phyloP scores from a whole-genome alignment of 768 basidiomycete genomes.

The Holtermannia corniformis region DNA sequence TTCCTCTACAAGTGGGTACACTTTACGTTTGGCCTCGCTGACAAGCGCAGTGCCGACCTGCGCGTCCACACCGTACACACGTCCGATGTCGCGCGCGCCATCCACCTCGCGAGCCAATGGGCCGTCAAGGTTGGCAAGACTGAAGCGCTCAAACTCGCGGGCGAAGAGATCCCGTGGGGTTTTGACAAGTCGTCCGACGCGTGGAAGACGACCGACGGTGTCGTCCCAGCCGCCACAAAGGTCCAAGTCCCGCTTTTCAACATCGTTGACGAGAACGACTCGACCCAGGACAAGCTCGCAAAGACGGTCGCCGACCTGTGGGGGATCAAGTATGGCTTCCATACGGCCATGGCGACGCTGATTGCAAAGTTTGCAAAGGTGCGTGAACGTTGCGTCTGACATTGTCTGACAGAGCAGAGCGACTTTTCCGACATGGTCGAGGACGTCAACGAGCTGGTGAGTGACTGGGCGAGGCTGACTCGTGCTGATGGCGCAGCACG shows the following conservation, averaged over 20 bases:
- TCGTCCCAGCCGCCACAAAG: slow-evolving; percentile 19
- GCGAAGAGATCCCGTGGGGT: slow-evolving; percentile 15
- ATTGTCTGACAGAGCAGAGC: slow-evolving; percentile 4
- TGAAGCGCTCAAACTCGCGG: slow-evolving; percentile 5
- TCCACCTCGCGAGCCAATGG: slow-evolving; percentile 17
- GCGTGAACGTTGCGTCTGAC: background rate
- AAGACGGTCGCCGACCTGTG: slow-evolving; percentile 29
- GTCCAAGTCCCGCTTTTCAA: slow-evolving; percentile 35
- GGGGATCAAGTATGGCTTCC: slow-evolving; percentile 38
- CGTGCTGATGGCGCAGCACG: slow-evolving; percentile 19
- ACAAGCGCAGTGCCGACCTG: slow-evolving; percentile 24
- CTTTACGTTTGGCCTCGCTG: background rate
- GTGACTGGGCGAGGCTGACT: slow-evolving; percentile 3
- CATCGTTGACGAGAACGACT: slow-evolving; percentile 32
- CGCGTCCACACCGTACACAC: slow-evolving; percentile 36
- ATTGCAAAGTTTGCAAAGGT: slow-evolving; percentile 38
- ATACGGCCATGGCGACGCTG: slow-evolving; percentile 24
- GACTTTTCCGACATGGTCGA: slow-evolving; percentile 38
- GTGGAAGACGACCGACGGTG: slow-evolving; percentile 21
- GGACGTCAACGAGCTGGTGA: slow-evolving; percentile 39
- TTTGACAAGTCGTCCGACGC: slow-evolving; percentile 12
- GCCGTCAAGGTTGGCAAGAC: background rate
- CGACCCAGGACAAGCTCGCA: slow-evolving; percentile 34
- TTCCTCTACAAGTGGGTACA: slow-evolving; percentile 34
- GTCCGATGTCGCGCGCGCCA: slow-evolving; percentile 21